Percentiles rank a stretch among this genome's conserved stretches.
These are phyloP conservation scores for Tubosaeta sp. DNA, from an alignment of 768 basidiomycete genomes.

Conservation along the genomic window DNA sequence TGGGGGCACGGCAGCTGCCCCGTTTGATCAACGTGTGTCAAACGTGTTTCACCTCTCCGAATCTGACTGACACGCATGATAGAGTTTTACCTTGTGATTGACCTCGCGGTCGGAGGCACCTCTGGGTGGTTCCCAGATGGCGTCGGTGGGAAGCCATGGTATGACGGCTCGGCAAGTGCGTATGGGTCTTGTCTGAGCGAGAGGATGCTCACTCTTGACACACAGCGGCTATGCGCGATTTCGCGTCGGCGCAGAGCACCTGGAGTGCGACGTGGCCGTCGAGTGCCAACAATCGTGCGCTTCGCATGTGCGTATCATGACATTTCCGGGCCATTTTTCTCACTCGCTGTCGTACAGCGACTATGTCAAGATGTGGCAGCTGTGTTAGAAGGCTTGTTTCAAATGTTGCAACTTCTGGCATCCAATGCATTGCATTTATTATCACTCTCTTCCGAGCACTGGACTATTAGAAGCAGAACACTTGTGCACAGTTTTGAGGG, in stretches of 20 bases:
- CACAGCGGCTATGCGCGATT: conserved; percentile 64
- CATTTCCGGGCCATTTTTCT: no score
- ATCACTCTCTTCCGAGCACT: no score
- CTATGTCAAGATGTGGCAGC: conserved; percentile 33
- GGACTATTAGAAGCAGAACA: no score
- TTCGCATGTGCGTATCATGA: conserved; percentile 51
- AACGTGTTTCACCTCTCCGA: not conserved
- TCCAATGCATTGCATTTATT: no score
- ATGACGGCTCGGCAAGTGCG: conserved; percentile 52
- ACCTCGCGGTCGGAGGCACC: conserved; percentile 77
- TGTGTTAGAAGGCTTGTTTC: conserved; percentile 13
- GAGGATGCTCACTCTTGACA: conserved; percentile 9
- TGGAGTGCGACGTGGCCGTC: conserved; percentile 79
- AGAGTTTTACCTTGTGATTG: conserved; percentile 80
- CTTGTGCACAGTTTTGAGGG: no score
- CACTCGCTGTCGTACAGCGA: conserved; percentile 12
- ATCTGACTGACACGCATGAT: conserved; percentile 2
- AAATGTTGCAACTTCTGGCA: no score
- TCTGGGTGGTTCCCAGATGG: conserved; percentile 47
- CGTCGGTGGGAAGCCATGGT: conserved; percentile 61
- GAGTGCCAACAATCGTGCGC: conserved; percentile 54
- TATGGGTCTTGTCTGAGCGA: conserved; percentile 6
- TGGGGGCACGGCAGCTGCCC: conserved; percentile 45
- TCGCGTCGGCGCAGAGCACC: conserved; percentile 51
- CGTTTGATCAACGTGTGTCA: conserved; percentile 32